These are phyloP conservation scores for Hibiscus mutabilis DNA, from an alignment of 345 rosid genomes.

Conservation along the genomic window DNA sequence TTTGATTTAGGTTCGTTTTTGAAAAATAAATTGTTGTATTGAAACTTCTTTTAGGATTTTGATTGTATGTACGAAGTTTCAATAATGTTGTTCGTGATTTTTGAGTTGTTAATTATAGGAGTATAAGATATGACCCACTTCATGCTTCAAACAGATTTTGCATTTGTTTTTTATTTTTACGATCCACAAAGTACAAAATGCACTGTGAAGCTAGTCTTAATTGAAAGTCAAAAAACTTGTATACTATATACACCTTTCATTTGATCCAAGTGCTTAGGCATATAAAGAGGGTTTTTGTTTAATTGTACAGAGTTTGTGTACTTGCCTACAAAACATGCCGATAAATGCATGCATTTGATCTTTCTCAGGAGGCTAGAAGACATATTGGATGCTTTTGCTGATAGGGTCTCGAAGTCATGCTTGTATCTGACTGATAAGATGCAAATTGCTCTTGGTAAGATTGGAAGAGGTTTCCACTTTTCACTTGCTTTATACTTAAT, in stretches of 20 bases:
- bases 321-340: too few relatives aligned
- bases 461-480: not conserved
- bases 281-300: not conserved
- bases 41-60: not conserved
- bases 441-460: constrained; percentile 81
- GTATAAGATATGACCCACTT: too few relatives aligned
- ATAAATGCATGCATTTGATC: constrained; percentile 5
- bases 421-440: constrained; percentile 83
- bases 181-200: not conserved
- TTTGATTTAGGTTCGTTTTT: not conserved
- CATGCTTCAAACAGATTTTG: not conserved
- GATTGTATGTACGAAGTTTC: too few relatives aligned
- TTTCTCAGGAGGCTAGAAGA: constrained; percentile 71
- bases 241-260: not conserved
- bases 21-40: not conserved
- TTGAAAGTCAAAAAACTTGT: not conserved
- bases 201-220: not conserved
- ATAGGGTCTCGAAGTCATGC: constrained; percentile 75
- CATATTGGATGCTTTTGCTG: constrained; percentile 87
- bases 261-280: not conserved
- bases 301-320: not conserved
- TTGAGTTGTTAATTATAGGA: too few relatives aligned
- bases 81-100: too few relatives aligned
- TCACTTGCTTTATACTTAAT: not conserved
- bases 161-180: not conserved